Evolutionary conservation across 352 stramenopile species (phyloP).

Genomic region (Sclerospora graminicola): DNA sequence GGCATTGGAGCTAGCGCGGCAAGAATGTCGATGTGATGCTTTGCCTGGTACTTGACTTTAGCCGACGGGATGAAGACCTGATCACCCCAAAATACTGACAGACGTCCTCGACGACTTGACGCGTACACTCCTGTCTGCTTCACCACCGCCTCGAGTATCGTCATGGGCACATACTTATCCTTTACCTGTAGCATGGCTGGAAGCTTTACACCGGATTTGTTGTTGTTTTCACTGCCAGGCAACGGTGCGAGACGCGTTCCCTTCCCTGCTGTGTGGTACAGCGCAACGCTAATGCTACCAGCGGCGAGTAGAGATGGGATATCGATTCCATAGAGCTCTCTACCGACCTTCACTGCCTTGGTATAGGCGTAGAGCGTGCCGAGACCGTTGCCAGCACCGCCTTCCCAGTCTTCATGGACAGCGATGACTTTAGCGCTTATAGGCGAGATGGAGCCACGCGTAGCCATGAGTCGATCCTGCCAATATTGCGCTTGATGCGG

Average conservation of each 20-base stretch:
- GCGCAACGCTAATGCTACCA: slow-evolving; percentile 82
- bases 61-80: slow-evolving; percentile 96
- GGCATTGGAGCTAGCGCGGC: slow-evolving; percentile 92
- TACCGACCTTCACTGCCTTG: slow-evolving; percentile 87
- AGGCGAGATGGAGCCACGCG: slow-evolving; percentile 70
- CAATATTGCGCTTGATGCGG: slow-evolving; percentile 94
- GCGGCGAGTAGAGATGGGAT: slow-evolving; percentile 67
- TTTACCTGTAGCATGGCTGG: slow-evolving; percentile 87
- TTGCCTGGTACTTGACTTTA: slow-evolving; percentile 87
- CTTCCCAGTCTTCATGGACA: slow-evolving; percentile 93
- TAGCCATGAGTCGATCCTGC: slow-evolving; percentile 90
- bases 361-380: slow-evolving; percentile 94
- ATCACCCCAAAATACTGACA: slow-evolving; percentile 98
- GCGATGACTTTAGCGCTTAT: slow-evolving; percentile 89
- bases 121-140: slow-evolving; percentile 98
- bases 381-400: slow-evolving; percentile 93
- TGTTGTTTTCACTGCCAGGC: slow-evolving; percentile 97
- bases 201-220: slow-evolving; percentile 98
- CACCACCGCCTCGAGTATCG: slow-evolving; percentile 95
- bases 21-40: slow-evolving; percentile 96
- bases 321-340: slow-evolving; percentile 82
- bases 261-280: slow-evolving; percentile 98
- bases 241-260: slow-evolving; percentile 94
- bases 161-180: slow-evolving; percentile 88
- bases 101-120: slow-evolving; percentile 85